A percentile compares a stretch with the other conserved stretches of the same genome.
These are phyloP conservation scores for Aegle marmelos DNA, from an alignment of 345 rosid genomes.

Conservation along the genomic window DNA sequence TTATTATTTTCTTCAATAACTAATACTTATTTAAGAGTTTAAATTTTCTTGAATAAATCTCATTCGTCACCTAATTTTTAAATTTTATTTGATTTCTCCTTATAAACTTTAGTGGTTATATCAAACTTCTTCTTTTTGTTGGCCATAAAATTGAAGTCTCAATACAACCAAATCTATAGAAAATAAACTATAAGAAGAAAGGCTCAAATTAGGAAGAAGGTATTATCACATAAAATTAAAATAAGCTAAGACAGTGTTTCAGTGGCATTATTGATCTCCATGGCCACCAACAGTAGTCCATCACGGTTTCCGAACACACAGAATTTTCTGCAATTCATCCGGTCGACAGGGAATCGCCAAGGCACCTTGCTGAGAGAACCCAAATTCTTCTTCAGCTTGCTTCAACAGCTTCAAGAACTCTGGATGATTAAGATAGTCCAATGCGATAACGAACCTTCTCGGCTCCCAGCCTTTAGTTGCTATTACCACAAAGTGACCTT, in stretches of 20 bases:
- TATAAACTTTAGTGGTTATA: no score
- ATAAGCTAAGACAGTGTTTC: background rate
- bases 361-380: conserved; percentile 29
- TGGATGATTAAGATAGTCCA: conserved; percentile 29
- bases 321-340: conserved; percentile 28
- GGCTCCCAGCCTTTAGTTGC: conserved; percentile 31
- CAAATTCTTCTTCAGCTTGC: conserved; percentile 34
- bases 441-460: conserved; percentile 24
- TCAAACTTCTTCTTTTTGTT: background rate
- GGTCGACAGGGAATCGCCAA: conserved; percentile 35
- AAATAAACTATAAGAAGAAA: background rate
- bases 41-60: rapidly evolving
- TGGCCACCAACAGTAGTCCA: background rate
- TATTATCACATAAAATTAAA: background rate
- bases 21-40: no score
- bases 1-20: no score
- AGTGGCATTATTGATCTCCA: background rate
- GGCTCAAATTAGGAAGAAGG: background rate
- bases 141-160: background rate
- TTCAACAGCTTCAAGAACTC: conserved; percentile 30
- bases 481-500: conserved; percentile 47
- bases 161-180: background rate
- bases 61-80: no score
- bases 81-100: no score
- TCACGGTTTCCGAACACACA: background rate